Evolutionary conservation across 768 basidiomycete genomes (phyloP).

Genomic region (Austroboletus festivus): DNA sequence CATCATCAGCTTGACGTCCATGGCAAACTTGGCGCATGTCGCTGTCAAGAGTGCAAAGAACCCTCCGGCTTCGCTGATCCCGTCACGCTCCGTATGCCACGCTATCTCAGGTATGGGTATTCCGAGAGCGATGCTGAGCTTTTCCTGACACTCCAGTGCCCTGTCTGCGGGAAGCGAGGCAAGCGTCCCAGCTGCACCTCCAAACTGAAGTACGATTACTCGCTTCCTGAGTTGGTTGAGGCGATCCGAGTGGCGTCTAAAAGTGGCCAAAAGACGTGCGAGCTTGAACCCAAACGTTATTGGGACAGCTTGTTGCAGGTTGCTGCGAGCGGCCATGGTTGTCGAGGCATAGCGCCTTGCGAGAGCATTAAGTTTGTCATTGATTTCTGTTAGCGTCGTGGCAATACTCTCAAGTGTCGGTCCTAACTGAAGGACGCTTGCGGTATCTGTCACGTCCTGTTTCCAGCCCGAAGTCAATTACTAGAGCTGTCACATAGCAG

Average conservation of each 20-base stretch:
- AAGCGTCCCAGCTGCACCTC: constrained; percentile 45
- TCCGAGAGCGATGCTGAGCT: constrained; percentile 21
- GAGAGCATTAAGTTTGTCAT: constrained; percentile 27
- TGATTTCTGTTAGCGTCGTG: constrained; percentile 29
- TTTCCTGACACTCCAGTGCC: constrained; percentile 25
- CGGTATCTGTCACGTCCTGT: constrained; percentile 49
- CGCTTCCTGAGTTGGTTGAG: constrained; percentile 37
- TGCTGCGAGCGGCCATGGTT: constrained; percentile 45
- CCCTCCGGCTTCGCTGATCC: constrained; percentile 41
- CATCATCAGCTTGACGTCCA: constrained; percentile 45
- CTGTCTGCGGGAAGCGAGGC: constrained; percentile 40
- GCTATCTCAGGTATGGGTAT: constrained; percentile 27
- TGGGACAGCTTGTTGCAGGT: constrained; percentile 47
- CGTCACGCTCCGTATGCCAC: constrained; percentile 44
- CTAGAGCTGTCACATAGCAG: too few species aligned
- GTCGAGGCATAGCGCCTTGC: constrained; percentile 35
- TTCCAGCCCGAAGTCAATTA: background rate
- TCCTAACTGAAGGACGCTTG: constrained; percentile 41
- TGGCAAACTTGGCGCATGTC: constrained; percentile 45
- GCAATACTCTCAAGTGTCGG: constrained; percentile 38
- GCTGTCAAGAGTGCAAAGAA: constrained; percentile 44
- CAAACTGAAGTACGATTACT: constrained; percentile 41
- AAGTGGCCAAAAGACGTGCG: constrained; percentile 42
- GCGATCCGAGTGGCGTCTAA: constrained; percentile 38
- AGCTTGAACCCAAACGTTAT: constrained; percentile 48